Base-by-base conservation (phyloP, 2,329 filamentous ascomycete genomes). In the Calonectria pteridis region DNA sequence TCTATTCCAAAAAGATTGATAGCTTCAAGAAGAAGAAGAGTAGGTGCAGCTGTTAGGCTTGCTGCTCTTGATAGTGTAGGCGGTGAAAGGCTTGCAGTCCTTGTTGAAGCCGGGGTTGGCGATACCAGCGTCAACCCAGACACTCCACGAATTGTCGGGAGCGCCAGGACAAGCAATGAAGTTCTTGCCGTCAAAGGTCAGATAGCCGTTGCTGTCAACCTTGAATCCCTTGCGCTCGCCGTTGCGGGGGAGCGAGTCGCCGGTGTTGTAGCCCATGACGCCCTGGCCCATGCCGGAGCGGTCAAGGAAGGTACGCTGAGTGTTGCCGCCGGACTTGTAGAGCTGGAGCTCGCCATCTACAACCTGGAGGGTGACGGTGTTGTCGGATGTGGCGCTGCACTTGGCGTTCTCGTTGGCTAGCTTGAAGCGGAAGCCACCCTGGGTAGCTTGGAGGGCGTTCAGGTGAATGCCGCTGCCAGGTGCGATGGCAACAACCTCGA, bases 241-340 rank as follows among this genome's bases (percentile, higher is more conserved):
- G 79, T 89, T 87, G 40, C 76, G 77, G 35, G 86, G 85, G 0
- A 83, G 71, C 9, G 63, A 37, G 6, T 77, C 68, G 51, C 87
- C 87, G 5, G 86, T 89, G 40, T 86, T 86, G 84, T 90, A 92
- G 51, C 87, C 86, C 51, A 91, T 78, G 28, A 84, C 82, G 65
- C 91, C 91, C 76, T 89, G 88, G 76, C 89, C 88, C 89, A 91
- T 91, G 78, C 89, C 90, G 58, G 88, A 90, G 55, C 88, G 87
- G 81, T 92, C 90, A 50, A 87, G 87, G 75, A 79, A 92, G 65
- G 89, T 72, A 77, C 88, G 82, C 84, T 92, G 91, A 3, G 83
- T 82, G 40, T 76, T 83, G 6, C 82, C 84, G 28, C 83, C 82
- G 1, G 59, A 64, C 31, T 79, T 76, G 72, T 86, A 91, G 37